These are phyloP conservation scores for Barnettozyma californica DNA, from an alignment of 805 yeast species.

Conservation along the genomic window DNA sequence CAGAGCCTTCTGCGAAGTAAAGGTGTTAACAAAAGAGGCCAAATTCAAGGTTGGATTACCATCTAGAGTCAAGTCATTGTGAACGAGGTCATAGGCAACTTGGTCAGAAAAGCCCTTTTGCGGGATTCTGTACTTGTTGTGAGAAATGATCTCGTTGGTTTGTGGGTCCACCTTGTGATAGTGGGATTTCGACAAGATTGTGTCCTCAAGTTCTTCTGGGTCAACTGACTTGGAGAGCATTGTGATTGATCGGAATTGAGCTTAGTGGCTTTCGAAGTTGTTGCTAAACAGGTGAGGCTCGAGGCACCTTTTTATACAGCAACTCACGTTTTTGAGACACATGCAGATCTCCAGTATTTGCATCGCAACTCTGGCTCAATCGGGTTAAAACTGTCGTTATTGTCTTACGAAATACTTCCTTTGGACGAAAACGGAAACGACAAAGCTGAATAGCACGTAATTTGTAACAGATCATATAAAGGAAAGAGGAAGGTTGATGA, in stretches of 20 bases:
- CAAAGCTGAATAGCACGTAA: too few relatives aligned
- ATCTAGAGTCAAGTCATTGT: constrained; percentile 72
- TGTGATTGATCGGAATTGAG: too few relatives aligned
- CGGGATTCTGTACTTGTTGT: constrained; percentile 55
- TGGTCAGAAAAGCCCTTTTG: constrained; percentile 45
- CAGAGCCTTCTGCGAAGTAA: constrained; percentile 46
- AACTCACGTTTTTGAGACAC: too few relatives aligned
- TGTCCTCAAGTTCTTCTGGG: constrained; percentile 28
- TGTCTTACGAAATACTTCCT: not conserved
- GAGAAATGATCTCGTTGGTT: constrained; percentile 17
- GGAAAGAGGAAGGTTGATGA: too few relatives aligned
- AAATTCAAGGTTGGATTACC: constrained; percentile 80
- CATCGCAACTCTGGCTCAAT: too few relatives aligned
- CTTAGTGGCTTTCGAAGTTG: too few relatives aligned
- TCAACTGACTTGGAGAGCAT: constrained; percentile 25
- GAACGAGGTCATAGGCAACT: constrained; percentile 56
- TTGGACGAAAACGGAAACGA: too few relatives aligned
- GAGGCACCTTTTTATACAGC: too few relatives aligned
- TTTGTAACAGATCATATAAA: too few relatives aligned
- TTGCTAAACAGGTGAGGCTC: not conserved
- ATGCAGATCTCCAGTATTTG: too few relatives aligned
- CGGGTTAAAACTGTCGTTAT: not conserved
- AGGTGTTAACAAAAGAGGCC: constrained; percentile 87
- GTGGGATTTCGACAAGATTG: constrained; percentile 24
- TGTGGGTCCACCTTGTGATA: constrained; percentile 17